A percentile compares a stretch with the other conserved stretches of the same genome.
Evolutionary conservation across 768 basidiomycete genomes (phyloP).

Genomic region (Daedalea quercina): DNA sequence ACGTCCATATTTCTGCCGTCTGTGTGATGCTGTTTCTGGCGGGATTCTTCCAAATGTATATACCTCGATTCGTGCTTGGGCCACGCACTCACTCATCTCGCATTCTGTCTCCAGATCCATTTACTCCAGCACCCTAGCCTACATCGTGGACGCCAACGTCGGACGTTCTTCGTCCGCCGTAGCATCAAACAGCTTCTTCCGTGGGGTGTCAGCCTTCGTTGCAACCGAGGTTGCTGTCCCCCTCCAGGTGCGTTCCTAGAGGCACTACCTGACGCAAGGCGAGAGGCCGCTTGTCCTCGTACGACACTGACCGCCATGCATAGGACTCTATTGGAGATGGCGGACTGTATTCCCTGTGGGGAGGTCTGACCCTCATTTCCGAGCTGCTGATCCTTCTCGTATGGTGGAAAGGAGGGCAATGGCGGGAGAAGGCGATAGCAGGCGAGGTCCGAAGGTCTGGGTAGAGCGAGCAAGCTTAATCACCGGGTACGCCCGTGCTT

Average conservation of each 20-base stretch:
- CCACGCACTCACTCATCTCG: background rate
- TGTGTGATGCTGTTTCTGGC: constrained; percentile 66
- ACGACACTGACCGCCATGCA: background rate
- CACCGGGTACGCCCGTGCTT: no score
- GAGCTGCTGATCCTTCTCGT: constrained; percentile 56
- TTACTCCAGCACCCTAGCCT: constrained; percentile 69
- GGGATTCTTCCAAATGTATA: constrained; percentile 70
- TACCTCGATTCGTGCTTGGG: no score
- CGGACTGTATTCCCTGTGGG: constrained; percentile 67
- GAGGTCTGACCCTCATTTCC: constrained; percentile 43
- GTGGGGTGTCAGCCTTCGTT: constrained; percentile 63
- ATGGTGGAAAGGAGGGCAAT: constrained; percentile 47
- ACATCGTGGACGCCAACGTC: constrained; percentile 80
- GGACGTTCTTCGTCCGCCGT: constrained; percentile 74
- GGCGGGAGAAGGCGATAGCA: constrained; percentile 37
- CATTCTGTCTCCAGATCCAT: constrained; percentile 34
- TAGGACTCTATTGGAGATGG: constrained; percentile 74
- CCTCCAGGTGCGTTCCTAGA: constrained; percentile 27
- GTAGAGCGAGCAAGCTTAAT: no score
- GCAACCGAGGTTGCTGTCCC: constrained; percentile 71
- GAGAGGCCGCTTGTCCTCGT: background rate
- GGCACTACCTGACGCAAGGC: background rate
- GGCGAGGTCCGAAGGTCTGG: background rate
- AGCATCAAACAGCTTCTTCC: constrained; percentile 71
- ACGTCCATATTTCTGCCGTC: constrained; percentile 57